Evolutionary conservation across 23 red algal genomes (phyloP).

Genomic region (Gracilaria domingensis): DNA sequence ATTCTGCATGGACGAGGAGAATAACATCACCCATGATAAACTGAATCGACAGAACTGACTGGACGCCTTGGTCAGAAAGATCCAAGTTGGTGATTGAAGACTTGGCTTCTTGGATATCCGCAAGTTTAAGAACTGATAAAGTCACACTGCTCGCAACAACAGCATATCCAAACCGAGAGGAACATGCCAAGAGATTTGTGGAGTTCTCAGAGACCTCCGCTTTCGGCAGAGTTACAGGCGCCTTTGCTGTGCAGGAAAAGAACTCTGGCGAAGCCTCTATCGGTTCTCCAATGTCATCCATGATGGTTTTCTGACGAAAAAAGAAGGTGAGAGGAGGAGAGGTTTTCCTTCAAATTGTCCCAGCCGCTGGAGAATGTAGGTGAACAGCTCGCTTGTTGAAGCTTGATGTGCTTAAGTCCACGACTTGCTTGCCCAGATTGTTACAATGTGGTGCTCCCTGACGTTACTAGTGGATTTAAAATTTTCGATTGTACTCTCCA

Average conservation of each 20-base stretch:
- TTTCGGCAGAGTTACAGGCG: neutral
- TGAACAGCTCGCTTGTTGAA: too few species aligned
- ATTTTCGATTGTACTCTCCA: too few species aligned
- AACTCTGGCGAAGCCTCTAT: conserved; percentile 24
- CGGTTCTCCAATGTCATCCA: conserved; percentile 24
- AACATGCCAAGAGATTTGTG: conserved; percentile 35
- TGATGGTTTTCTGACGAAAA: neutral
- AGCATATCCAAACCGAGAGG: conserved; percentile 53
- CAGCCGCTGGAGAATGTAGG: neutral
- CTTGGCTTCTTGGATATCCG: conserved; percentile 7
- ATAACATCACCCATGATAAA: conserved; percentile 30
- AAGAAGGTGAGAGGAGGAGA: neutral
- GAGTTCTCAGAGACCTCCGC: neutral
- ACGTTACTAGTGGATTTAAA: too few species aligned
- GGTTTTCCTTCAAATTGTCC: neutral
- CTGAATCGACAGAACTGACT: conserved; percentile 11
- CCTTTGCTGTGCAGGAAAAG: conserved; percentile 12
- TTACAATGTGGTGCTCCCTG: too few species aligned
- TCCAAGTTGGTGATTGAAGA: neutral
- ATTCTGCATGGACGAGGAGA: conserved; percentile 42
- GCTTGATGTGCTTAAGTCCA: too few species aligned
- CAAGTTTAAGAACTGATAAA: conserved; percentile 11
- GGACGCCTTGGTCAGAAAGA: conserved; percentile 22
- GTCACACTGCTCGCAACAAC: neutral
- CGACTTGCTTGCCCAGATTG: too few species aligned